Evolutionary conservation across 495 filamentous ascomycete species (phyloP).

Genomic region (Viridothelium virens): DNA sequence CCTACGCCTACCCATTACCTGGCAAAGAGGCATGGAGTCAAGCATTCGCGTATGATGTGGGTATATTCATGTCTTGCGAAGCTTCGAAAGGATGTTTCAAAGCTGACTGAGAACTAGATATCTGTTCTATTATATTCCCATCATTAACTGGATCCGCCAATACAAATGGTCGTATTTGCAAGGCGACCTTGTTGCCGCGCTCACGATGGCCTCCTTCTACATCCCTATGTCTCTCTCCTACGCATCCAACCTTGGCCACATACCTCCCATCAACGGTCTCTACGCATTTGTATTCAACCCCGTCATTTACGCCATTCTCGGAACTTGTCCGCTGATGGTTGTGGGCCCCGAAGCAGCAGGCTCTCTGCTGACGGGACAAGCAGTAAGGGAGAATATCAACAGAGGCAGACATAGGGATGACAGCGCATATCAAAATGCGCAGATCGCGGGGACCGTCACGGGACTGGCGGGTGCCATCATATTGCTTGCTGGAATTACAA

Average conservation of each 20-base stretch:
- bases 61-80: slow-evolving; percentile 22
- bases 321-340: slow-evolving; percentile 87
- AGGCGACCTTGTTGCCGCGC: slow-evolving; percentile 76
- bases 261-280: slow-evolving; percentile 90
- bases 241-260: slow-evolving; percentile 87
- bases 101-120: slow-evolving; percentile 52
- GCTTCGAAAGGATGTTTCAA: not conserved
- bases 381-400: slow-evolving; percentile 70
- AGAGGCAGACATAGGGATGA: slow-evolving; percentile 59
- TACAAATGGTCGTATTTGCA: slow-evolving; percentile 73
- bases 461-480: slow-evolving; percentile 82
- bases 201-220: slow-evolving; percentile 95
- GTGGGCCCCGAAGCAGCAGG: slow-evolving; percentile 93
- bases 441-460: slow-evolving; percentile 82
- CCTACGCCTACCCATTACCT: slow-evolving; percentile 56
- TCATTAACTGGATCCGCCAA: slow-evolving; percentile 77
- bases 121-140: slow-evolving; percentile 86
- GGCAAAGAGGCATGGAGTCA: slow-evolving; percentile 53
- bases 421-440: slow-evolving; percentile 61
- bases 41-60: slow-evolving; percentile 51
- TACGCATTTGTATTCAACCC: slow-evolving; percentile 93
- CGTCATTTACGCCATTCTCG: slow-evolving; percentile 79
- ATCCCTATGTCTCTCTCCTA: slow-evolving; percentile 94
- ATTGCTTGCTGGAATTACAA: slow-evolving; percentile 68
- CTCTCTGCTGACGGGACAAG: slow-evolving; percentile 77